A percentile compares a stretch with the other conserved stretches of the same genome.
These are phyloP conservation scores for Allantophomopsis cytisporea DNA, from an alignment of 2,329 filamentous ascomycete species.

Conservation along the genomic window DNA sequence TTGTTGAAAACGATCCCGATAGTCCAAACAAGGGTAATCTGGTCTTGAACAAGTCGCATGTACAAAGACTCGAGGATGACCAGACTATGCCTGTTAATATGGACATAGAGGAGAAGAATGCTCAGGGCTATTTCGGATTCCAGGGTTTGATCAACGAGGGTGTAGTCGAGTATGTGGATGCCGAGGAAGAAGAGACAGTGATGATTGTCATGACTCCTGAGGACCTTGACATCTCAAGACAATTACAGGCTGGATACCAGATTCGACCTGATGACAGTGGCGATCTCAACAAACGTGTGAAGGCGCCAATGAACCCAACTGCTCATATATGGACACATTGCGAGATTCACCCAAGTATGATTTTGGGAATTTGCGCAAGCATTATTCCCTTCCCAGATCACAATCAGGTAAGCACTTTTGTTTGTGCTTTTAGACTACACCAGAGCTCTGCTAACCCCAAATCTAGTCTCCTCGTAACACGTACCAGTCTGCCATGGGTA, in stretches of 20 bases:
- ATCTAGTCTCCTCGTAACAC: constrained; percentile 87
- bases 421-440: constrained; percentile 1
- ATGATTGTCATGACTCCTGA: constrained; percentile 99
- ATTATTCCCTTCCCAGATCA: constrained; percentile 99
- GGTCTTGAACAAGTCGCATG: constrained; percentile 73
- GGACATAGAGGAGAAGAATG: constrained; percentile 40
- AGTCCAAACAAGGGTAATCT: constrained; percentile 65
- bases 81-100: constrained; percentile 47
- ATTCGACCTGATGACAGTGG: constrained; percentile 45
- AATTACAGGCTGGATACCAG: constrained; percentile 52
- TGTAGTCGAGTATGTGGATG: constrained; percentile 91
- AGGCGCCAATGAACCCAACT: constrained; percentile 73
- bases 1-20: constrained; percentile 73
- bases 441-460: constrained; percentile 18
- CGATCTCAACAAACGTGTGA: constrained; percentile 76
- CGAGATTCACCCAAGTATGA: constrained; percentile 99
- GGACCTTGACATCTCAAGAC: constrained; percentile 68
- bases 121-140: constrained; percentile 65
- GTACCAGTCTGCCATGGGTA: constrained; percentile 99
- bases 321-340: constrained; percentile 95
- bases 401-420: constrained; percentile 53
- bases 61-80: constrained; percentile 63
- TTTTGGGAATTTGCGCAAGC: constrained; percentile 93
- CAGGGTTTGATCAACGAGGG: constrained; percentile 71
- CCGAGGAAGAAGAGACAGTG: constrained; percentile 93